Conservation (phyloP, 106 monocot species). For the Acanthochlamys bracteata region DNA sequence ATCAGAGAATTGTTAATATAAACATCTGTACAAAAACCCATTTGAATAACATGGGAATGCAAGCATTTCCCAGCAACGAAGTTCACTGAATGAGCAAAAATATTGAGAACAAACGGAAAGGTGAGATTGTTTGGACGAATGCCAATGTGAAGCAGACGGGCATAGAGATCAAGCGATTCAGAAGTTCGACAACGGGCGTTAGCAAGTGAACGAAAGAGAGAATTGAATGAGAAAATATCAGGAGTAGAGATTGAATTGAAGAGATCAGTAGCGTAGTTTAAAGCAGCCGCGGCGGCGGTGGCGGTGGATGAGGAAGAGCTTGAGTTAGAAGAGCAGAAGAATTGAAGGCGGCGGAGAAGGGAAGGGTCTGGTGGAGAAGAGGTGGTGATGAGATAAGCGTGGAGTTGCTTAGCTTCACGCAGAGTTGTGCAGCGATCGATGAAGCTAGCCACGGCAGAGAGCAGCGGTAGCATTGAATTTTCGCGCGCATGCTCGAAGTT, state of each 20-base stretch:
- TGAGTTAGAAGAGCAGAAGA: constrained; percentile 10
- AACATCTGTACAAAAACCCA: constrained; percentile 21
- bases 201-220: constrained; percentile 28
- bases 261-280: constrained; percentile 20
- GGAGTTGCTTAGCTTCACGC: constrained; percentile 18
- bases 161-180: constrained; percentile 22
- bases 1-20: constrained; percentile 31
- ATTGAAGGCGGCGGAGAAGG: constrained; percentile 13
- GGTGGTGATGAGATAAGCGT: constrained; percentile 9
- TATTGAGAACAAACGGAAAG: constrained; percentile 49
- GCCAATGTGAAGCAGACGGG: constrained; percentile 18
- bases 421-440: constrained; percentile 8
- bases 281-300: no score
- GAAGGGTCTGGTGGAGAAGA: not conserved
- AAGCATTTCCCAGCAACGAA: constrained; percentile 14
- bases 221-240: constrained; percentile 28
- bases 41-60: constrained; percentile 23
- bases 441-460: constrained; percentile 4
- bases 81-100: constrained; percentile 7
- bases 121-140: constrained; percentile 43
- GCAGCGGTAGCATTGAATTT: no score
- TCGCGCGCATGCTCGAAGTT: no score
- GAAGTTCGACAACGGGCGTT: not conserved
- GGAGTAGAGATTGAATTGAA: constrained; percentile 18
- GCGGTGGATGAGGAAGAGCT: not conserved